phyloP scores from a whole-genome alignment of 2,329 filamentous ascomycete species.

The Aspergillus fijiensis region DNA sequence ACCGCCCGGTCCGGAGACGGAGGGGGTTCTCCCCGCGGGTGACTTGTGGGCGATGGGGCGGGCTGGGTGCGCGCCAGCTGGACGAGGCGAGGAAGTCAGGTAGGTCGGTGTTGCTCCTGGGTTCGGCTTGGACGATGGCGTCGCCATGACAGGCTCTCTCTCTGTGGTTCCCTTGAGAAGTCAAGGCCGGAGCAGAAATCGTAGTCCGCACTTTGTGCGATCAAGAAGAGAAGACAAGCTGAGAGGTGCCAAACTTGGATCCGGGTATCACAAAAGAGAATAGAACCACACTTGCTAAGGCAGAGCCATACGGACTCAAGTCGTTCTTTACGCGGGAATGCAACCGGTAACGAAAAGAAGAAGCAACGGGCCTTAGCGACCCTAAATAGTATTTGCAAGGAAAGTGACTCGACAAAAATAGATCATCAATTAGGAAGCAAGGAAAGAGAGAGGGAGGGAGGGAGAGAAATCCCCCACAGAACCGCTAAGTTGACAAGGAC shows the following conservation, averaged over 20 bases:
- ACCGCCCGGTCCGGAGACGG: constrained; percentile 38
- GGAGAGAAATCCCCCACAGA: neutral
- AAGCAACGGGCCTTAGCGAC: neutral
- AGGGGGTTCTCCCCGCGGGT: constrained; percentile 46
- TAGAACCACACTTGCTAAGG: neutral
- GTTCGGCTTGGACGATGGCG: constrained; percentile 45
- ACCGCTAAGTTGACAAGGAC: neutral
- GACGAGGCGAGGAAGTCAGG: constrained; percentile 46
- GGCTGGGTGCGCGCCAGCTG: constrained; percentile 41
- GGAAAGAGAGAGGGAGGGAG: neutral
- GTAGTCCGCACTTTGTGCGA: neutral
- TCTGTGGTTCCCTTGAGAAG: neutral
- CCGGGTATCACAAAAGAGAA: constrained; percentile 8
- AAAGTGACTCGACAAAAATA: too few relatives aligned
- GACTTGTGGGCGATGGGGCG: constrained; percentile 46
- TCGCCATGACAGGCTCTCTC: constrained; percentile 38
- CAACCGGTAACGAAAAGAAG: neutral
- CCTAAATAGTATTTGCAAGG: neutral
- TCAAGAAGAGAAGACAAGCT: neutral
- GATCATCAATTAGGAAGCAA: neutral
- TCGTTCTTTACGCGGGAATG: neutral
- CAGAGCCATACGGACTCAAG: neutral
- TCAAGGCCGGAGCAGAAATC: neutral
- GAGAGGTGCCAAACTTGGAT: neutral
- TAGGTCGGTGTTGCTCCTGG: constrained; percentile 46